phyloP scores from a whole-genome alignment of 371 early-diverging fungal genomes.

The Gilbertella persicaria region DNA sequence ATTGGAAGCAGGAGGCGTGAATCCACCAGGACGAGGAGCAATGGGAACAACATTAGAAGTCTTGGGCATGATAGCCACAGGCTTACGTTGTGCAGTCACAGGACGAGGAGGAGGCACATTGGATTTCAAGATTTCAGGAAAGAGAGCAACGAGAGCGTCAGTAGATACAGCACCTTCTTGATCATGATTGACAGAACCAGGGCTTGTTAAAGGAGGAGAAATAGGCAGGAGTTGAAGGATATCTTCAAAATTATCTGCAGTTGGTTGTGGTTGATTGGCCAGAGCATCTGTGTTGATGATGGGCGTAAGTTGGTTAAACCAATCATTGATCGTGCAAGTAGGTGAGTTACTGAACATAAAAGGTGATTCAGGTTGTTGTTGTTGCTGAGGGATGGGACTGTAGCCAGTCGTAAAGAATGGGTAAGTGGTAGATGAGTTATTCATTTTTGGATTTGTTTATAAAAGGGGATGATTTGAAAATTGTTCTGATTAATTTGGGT shows the following conservation, averaged over 20 bases:
- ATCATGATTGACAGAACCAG: constrained; percentile 8
- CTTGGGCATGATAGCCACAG: constrained; percentile 23
- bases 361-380: background rate
- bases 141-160: constrained; percentile 21
- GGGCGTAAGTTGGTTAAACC: constrained; percentile 14
- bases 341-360: too few relatives aligned
- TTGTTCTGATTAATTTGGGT: constrained; percentile 12
- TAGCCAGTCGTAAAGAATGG: constrained; percentile 12
- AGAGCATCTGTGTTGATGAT: constrained; percentile 1
- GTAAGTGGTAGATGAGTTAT: background rate
- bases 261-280: constrained; percentile 4
- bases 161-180: constrained; percentile 5
- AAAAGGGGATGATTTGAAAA: too few relatives aligned
- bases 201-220: constrained; percentile 28
- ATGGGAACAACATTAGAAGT: constrained; percentile 7
- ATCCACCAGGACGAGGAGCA: constrained; percentile 12
- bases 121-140: constrained; percentile 26
- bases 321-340: constrained; percentile 14
- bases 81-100: constrained; percentile 3
- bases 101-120: background rate
- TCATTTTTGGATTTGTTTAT: background rate
- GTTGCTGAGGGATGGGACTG: constrained; percentile 2
- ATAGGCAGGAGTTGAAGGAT: constrained; percentile 21
- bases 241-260: constrained; percentile 17
- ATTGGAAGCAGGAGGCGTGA: background rate